Percentiles rank a stretch among this genome's conserved stretches.
phyloP scores from a whole-genome alignment of 441 rosid species.

The Rhodomyrtus psidioides region DNA sequence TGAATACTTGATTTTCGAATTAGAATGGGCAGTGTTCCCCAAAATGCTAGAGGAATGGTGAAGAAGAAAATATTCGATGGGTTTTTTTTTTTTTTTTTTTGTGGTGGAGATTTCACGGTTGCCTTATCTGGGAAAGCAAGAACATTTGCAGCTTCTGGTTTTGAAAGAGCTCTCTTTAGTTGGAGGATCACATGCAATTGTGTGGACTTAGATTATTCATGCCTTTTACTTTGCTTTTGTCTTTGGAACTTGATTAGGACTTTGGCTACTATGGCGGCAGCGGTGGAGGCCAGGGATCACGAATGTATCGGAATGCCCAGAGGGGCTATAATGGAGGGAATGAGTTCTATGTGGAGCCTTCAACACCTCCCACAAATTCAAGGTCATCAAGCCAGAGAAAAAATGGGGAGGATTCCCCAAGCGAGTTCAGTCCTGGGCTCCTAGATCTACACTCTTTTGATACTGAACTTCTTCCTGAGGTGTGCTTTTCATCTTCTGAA shows the following conservation, averaged over 20 bases:
- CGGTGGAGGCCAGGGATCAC: slow-evolving; percentile 59
- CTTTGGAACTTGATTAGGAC: slow-evolving; percentile 37
- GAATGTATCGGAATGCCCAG: slow-evolving; percentile 52
- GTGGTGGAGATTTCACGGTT: background rate
- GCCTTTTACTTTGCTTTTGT: background rate
- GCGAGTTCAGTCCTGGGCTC: slow-evolving; percentile 94
- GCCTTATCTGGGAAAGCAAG: background rate
- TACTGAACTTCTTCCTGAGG: slow-evolving; percentile 97
- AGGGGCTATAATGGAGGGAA: slow-evolving; percentile 59
- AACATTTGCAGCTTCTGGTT: background rate
- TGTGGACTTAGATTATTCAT: background rate
- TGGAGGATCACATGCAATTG: background rate
- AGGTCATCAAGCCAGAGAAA: slow-evolving; percentile 50
- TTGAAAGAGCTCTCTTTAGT: background rate
- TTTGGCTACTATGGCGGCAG: slow-evolving; percentile 62
- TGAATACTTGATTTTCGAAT: background rate
- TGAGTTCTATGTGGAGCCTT: slow-evolving; percentile 65
- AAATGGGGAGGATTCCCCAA: slow-evolving; percentile 62
- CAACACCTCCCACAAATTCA: slow-evolving; percentile 68
- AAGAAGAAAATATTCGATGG: background rate
- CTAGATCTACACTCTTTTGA: slow-evolving; percentile 95
- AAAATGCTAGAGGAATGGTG: background rate
- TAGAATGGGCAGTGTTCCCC: background rate
- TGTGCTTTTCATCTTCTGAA: slow-evolving; percentile 3
- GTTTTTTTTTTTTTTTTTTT: background rate